Percentiles rank a stretch among this genome's conserved stretches.
phyloP scores from a whole-genome alignment of 176 grass and related monocot species.

The Carex parvula region DNA sequence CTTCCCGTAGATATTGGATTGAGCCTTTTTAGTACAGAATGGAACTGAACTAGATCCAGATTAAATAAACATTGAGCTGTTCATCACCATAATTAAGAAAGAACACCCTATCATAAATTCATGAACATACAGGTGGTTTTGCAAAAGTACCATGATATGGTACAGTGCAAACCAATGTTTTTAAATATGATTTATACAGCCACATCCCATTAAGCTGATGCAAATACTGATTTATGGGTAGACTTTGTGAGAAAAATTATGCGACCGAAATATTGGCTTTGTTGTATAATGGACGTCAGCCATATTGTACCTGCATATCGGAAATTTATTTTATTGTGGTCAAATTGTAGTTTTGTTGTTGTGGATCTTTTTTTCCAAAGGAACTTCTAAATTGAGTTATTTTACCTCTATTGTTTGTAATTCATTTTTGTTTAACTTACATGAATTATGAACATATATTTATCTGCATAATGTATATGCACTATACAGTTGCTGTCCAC shows the following conservation, averaged over 20 bases:
- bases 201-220: neutral
- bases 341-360: neutral
- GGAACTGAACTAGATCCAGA: neutral
- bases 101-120: neutral
- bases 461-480: neutral
- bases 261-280: neutral
- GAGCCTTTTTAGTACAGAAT: neutral
- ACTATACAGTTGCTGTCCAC: neutral
- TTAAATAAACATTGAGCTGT: neutral
- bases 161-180: neutral
- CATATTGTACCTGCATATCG: neutral
- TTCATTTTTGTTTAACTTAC: neutral
- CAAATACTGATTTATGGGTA: conserved; percentile 1
- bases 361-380: neutral
- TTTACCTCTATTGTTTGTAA: neutral
- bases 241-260: neutral
- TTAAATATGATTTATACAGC: neutral
- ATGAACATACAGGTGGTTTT: neutral
- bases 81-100: neutral
- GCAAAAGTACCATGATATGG: neutral
- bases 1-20: neutral
- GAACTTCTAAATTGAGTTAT: neutral
- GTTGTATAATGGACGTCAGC: neutral
- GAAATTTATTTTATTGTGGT: neutral
- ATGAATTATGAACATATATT: neutral